Base-by-base conservation (phyloP, 352 stramenopile genomes). In the Pythium phragmiticola region DNA sequence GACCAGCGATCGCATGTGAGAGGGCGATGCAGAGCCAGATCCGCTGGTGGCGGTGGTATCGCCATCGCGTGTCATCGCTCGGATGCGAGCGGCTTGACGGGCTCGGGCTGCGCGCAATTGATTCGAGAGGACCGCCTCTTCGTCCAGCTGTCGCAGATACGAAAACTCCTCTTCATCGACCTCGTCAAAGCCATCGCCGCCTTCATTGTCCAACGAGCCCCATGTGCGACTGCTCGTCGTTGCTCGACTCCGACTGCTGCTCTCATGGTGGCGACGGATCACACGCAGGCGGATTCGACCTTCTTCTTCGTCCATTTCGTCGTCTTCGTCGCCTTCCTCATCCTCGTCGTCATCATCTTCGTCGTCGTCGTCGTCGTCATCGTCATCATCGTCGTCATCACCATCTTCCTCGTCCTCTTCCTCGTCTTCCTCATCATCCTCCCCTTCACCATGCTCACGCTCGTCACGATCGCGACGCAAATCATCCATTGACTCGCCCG, bases 141-240 rank as follows among this genome's bases (percentile, higher is more conserved):
- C 83, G 14, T 92, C 80, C 5, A 93, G 52, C 55, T 92, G 75
- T 49, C 78, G 82, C n/a, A 88, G 59, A 57, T 92, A 92, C 19
- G 81, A 94, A 53, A 89, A 94, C 37, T 94, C 82, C 14, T 94
- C 82, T 74, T 94, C 84, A 47, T 94, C 82, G 13, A 90, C 82
- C 67, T 94, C 84, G 51, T 94, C 84, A 23, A 88, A 69, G 9
- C 76, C 84, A 69, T 94, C 84, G n/a, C 82, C 76, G 9, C 89
- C 62, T 47, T 92, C 87, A 2, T 75, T 76, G 33, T 92, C 84
- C 5, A 93, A 58, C n/a, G 83, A 79, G 30, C 82, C 81, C 84
- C 84, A 93, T 7, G 84, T 60, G 21, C 80, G 82, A 19, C 55
- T 55, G 11, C 34, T 39, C 7, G 34, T 39, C 60, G 68, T 82